Conservation (phyloP, 1,284 basidiomycete species). For the Ceratobasidium sp. region DNA sequence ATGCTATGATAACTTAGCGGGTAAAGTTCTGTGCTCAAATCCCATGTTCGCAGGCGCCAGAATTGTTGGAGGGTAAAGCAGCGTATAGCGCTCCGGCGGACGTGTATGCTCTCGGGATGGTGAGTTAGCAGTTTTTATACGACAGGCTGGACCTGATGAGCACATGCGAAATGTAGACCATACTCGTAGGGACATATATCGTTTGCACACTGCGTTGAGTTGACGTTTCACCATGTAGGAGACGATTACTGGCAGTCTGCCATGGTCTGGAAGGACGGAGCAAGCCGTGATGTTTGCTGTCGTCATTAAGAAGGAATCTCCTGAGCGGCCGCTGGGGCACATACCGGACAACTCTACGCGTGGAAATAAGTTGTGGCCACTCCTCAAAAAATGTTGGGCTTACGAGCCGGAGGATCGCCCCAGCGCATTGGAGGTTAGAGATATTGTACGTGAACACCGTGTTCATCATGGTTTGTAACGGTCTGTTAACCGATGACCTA, state of each 20-base stretch:
- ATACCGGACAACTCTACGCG: neutral
- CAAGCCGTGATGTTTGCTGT: neutral
- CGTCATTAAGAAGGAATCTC: neutral
- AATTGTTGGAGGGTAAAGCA: neutral
- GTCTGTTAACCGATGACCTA: too few relatives aligned
- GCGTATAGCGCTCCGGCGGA: too few relatives aligned
- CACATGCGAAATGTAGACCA: neutral
- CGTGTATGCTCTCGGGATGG: conserved; percentile 32
- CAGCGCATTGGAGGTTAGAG: neutral
- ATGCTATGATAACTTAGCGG: neutral
- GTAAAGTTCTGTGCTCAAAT: neutral
- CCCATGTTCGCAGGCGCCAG: neutral
- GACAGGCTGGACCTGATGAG: neutral
- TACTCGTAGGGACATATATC: neutral
- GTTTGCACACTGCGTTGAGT: neutral
- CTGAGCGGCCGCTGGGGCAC: neutral
- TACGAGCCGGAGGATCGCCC: conserved; percentile 5
- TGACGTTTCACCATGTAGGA: neutral
- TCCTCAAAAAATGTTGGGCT: neutral
- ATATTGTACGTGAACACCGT: too few relatives aligned
- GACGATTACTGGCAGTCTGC: neutral
- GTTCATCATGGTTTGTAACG: too few relatives aligned
- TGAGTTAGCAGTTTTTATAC: neutral
- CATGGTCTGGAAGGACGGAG: neutral
- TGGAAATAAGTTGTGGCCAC: neutral